Percentiles rank a stretch among this genome's conserved stretches.
Evolutionary conservation across 352 stramenopile genomes (phyloP).

Genomic region (Phytopythium aichiense): DNA sequence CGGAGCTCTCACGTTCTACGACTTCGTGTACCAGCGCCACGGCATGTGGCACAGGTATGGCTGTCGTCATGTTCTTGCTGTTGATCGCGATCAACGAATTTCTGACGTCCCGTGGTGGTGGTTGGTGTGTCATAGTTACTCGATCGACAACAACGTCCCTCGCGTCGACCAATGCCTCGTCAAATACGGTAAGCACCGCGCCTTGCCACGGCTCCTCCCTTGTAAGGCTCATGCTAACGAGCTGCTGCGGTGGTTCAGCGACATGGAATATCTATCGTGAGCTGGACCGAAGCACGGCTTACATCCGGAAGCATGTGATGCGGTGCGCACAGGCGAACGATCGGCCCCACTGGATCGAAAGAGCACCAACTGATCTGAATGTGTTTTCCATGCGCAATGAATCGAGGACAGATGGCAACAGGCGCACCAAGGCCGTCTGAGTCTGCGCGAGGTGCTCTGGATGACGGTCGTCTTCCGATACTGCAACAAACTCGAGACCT

Average conservation of each 20-base stretch:
- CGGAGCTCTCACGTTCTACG: conserved; percentile 75
- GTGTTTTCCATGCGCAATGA: neutral
- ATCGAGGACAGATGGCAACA: conserved; percentile 46
- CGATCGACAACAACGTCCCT: conserved; percentile 62
- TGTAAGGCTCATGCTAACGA: neutral
- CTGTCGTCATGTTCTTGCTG: neutral
- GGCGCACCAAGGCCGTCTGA: conserved; percentile 59
- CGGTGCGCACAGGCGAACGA: conserved; percentile 19
- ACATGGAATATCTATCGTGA: conserved; percentile 85
- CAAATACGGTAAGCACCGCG: conserved; percentile 50
- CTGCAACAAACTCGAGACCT: conserved; percentile 82
- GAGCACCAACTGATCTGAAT: neutral
- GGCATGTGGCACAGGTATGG: conserved; percentile 74
- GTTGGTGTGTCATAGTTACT: conserved; percentile 33
- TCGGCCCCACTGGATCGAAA: neutral
- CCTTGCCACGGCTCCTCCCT: neutral
- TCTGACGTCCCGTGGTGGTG: neutral
- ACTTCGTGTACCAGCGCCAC: conserved; percentile 84
- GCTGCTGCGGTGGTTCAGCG: conserved; percentile 23
- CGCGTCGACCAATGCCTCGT: conserved; percentile 67
- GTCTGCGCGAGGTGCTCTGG: conserved; percentile 73
- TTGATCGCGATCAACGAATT: neutral
- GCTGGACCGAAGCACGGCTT: conserved; percentile 76
- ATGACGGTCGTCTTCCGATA: conserved; percentile 78
- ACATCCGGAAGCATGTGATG: conserved; percentile 75